Evolutionary conservation across 164 flowering plant species (phyloP).

Genomic region (Nymphaea colorata): DNA sequence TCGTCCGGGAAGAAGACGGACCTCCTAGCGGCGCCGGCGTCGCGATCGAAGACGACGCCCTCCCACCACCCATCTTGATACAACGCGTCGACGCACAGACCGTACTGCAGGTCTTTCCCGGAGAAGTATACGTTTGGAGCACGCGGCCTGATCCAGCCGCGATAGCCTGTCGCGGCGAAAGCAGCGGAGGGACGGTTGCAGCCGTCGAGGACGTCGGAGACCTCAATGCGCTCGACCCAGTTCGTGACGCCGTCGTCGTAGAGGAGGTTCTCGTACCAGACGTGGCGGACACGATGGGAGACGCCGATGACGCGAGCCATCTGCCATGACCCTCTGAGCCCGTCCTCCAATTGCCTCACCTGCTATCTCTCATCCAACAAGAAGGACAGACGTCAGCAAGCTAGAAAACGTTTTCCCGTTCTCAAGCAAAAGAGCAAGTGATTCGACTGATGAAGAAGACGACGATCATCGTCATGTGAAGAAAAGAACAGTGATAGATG

Average conservation of each 20-base stretch:
- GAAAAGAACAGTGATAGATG: not conserved
- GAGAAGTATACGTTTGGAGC: conserved; percentile 2
- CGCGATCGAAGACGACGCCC: conserved; percentile 68
- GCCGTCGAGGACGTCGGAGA: not conserved
- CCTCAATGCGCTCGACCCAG: conserved; percentile 5
- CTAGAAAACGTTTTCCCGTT: not conserved
- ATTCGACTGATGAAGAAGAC: not conserved
- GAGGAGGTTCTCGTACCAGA: conserved; percentile 14
- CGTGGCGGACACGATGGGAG: conserved; percentile 2
- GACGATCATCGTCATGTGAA: not conserved
- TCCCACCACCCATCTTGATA: conserved; percentile 86
- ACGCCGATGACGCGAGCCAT: conserved; percentile 8
- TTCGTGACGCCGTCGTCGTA: conserved; percentile 5
- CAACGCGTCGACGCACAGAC: conserved; percentile 60
- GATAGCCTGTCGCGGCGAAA: not conserved
- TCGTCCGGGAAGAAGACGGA: conserved; percentile 71
- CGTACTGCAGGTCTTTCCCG: conserved; percentile 21
- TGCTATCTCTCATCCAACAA: not conserved
- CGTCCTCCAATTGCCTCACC: conserved; percentile 18
- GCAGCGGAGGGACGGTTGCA: too few species aligned
- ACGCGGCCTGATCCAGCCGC: conserved; percentile 14
- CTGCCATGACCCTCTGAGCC: conserved; percentile 25
- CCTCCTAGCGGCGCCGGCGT: conserved; percentile 33
- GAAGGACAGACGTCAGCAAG: not conserved
- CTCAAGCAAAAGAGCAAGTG: too few species aligned